These are phyloP conservation scores for Eimeria falciformis DNA, from an alignment of 169 alveolate species.

Conservation along the genomic window DNA sequence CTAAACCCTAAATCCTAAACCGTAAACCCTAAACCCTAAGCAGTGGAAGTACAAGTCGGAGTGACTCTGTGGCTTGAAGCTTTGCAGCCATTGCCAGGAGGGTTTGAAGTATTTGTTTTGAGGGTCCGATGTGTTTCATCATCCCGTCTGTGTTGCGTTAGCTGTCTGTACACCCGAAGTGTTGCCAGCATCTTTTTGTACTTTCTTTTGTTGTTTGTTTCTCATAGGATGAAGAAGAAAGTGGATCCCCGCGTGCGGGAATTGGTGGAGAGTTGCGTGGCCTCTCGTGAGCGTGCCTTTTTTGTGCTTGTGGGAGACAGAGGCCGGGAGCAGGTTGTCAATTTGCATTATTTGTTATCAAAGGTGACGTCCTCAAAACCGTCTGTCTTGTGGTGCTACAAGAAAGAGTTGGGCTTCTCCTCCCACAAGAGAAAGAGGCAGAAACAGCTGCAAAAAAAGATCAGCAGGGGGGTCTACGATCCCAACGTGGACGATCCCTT, in stretches of 20 bases:
- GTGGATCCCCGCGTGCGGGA: constrained; percentile 95
- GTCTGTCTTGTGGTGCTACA: constrained; percentile 98
- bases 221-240: constrained; percentile 93
- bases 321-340: constrained; percentile 96
- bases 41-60: too few relatives aligned
- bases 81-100: too few relatives aligned
- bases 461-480: constrained; percentile 95
- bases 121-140: too few relatives aligned
- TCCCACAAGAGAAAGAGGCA: constrained; percentile 97
- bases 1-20: too few relatives aligned
- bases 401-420: constrained; percentile 97
- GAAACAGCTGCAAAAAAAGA: constrained; percentile 94
- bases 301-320: constrained; percentile 98
- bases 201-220: too few relatives aligned
- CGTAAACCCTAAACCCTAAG: constrained; percentile 1
- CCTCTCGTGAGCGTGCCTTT: constrained; percentile 94
- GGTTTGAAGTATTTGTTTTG: too few relatives aligned
- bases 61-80: too few relatives aligned
- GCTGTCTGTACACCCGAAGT: too few relatives aligned
- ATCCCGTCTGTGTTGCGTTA: too few relatives aligned
- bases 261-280: constrained; percentile 94
- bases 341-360: constrained; percentile 87
- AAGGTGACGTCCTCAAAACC: constrained; percentile 82
- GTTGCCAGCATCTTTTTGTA: too few relatives aligned
- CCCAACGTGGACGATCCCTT: constrained; percentile 97